Conservation (phyloP, 1,284 basidiomycete species). For the Leccinum subrobustum region DNA sequence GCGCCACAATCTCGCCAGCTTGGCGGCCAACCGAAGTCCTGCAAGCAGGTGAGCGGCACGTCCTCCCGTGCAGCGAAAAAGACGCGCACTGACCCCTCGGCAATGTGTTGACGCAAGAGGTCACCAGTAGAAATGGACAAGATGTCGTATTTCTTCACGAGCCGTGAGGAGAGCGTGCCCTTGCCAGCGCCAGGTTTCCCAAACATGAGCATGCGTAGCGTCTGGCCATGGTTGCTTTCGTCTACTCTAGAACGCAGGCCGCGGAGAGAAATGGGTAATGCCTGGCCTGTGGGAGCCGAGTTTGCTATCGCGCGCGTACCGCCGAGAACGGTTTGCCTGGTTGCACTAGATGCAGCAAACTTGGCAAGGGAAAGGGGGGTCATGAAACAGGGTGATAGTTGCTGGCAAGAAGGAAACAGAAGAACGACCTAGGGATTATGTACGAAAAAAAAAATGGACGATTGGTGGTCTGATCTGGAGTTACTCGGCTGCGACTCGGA, state of each 20-base stretch:
- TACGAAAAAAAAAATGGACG: constrained; percentile 14
- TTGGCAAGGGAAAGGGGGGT: constrained; percentile 16
- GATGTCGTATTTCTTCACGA: constrained; percentile 77
- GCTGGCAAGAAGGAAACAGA: not conserved
- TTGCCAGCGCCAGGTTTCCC: constrained; percentile 81
- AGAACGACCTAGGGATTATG: constrained; percentile 13
- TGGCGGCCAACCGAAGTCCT: constrained; percentile 70
- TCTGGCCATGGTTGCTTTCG: constrained; percentile 37
- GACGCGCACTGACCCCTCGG: constrained; percentile 46
- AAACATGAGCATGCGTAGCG: constrained; percentile 77
- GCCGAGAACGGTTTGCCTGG: constrained; percentile 3
- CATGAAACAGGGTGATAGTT: constrained; percentile 19
- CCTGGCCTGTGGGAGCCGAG: constrained; percentile 42
- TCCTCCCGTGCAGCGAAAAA: not conserved
- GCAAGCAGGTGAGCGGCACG: constrained; percentile 1
- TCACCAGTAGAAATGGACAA: constrained; percentile 78
- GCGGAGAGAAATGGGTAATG: constrained; percentile 54
- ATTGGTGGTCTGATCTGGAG: constrained; percentile 14
- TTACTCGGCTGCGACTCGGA: constrained; percentile 7
- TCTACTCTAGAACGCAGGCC: constrained; percentile 36
- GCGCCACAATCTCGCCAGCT: constrained; percentile 75
- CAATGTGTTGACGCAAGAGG: constrained; percentile 76
- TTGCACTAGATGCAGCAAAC: constrained; percentile 4
- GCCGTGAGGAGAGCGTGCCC: constrained; percentile 71
- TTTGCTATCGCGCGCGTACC: constrained; percentile 36